These are phyloP conservation scores for Aspergillus panamensis DNA, from an alignment of 495 filamentous ascomycete genomes.

Conservation along the genomic window DNA sequence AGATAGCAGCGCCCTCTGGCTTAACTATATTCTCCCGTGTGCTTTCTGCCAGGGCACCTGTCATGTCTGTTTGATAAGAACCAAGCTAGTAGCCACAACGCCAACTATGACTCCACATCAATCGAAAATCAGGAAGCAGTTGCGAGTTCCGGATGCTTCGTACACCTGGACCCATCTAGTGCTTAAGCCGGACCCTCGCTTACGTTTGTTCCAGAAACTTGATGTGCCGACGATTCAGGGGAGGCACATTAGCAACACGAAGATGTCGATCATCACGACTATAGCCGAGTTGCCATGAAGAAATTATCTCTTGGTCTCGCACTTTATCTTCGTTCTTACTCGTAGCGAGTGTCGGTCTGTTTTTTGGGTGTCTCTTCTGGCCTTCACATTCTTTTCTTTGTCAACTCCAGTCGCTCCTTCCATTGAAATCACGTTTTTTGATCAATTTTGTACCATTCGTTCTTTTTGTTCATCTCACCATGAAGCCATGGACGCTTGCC, in stretches of 20 bases:
- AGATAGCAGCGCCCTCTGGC: background rate
- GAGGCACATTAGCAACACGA: background rate
- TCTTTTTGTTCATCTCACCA: slow-evolving; percentile 5
- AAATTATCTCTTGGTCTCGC: background rate
- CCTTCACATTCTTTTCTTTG: background rate
- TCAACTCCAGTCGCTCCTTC: background rate
- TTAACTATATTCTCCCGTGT: background rate
- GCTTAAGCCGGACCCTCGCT: background rate
- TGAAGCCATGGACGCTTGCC: slow-evolving; percentile 6
- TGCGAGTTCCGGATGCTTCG: background rate
- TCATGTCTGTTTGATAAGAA: background rate
- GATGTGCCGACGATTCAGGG: background rate
- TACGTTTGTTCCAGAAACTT: background rate
- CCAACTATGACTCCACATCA: too few relatives aligned
- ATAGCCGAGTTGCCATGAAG: background rate
- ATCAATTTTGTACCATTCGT: background rate
- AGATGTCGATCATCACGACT: background rate
- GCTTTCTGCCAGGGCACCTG: background rate
- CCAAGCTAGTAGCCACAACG: too few relatives aligned
- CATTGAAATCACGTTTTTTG: background rate
- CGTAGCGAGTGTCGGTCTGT: background rate
- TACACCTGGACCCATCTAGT: background rate
- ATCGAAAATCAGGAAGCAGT: too few relatives aligned
- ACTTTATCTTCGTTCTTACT: background rate
- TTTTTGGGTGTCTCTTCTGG: background rate